Base-by-base conservation (phyloP, 371 early-diverging fungal genomes). In the Mucor irregularis region DNA sequence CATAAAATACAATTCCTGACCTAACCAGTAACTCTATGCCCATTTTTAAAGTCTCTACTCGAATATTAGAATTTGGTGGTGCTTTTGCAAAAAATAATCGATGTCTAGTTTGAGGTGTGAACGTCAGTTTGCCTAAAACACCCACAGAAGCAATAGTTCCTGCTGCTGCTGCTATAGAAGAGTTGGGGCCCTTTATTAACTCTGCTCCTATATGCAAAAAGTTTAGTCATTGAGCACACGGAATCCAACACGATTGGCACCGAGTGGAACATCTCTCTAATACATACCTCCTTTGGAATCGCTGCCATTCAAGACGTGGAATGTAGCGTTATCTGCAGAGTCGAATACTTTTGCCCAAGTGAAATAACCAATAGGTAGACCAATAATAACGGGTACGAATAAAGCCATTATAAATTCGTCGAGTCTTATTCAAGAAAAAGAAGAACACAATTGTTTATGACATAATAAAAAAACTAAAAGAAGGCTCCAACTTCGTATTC, bases 31-130 rank as follows among this genome's bases (percentile, higher is more conserved):
- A 25, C 29, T 77, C 74, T 10, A 67, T 30, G 4, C 65, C 74
- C 40, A 73, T 38, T 42, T 77, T 73, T 16, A 69, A 37, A 4
- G 77, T 71, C 6, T 55, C 72, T 14, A 67, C 37, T 1, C 74
- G 62, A 13, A 77, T 62, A 50, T 73, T 66, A 4, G 69, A 37
- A 19, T 67, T 61, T 1, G 64, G 60, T 22, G 77, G 68, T 21
- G 69, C 65, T 50, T 68, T 64, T 13, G 67, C 77, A 33, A 77
- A 77, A 52, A 77, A 77, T 0, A 77, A 35, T 17, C 74, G 49
- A 33, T 73, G 68, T 31, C 74, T 59, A n/a, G 72, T 71, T 17
- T 51, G 38, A 25, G 58, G 45, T 9, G 61, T 53, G 46, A 76
- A 73, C 39, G 52, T 50, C 5, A 53, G 19, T 53, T 71, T 76